phyloP scores from a whole-genome alignment of 371 early-diverging fungal species.

The Mortierella sp. region DNA sequence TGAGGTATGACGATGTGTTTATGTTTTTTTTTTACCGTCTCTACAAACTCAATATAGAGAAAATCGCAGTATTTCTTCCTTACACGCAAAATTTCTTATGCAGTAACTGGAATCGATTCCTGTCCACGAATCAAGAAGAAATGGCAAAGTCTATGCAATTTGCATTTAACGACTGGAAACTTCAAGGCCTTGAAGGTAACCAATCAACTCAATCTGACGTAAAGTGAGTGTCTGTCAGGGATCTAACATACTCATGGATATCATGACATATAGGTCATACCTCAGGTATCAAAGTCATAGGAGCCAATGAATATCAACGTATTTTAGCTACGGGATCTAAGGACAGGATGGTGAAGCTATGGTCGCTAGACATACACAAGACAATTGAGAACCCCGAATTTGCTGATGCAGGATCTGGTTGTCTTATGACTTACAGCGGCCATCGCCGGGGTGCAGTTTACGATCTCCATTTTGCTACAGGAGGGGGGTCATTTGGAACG shows the following conservation, averaged over 20 bases:
- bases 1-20: conserved; percentile 24
- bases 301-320: conserved; percentile 70
- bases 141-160: conserved; percentile 81
- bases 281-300: conserved; percentile 64
- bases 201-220: background rate
- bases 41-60: background rate
- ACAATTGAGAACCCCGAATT: conserved; percentile 71
- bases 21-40: background rate
- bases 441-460: conserved; percentile 66
- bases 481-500: conserved; percentile 60
- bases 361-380: conserved; percentile 75
- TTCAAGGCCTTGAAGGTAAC: conserved; percentile 71
- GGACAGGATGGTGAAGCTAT: conserved; percentile 78
- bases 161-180: conserved; percentile 75
- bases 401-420: conserved; percentile 67
- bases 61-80: background rate
- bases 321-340: conserved; percentile 74
- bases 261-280: conserved; percentile 60
- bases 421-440: conserved; percentile 70
- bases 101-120: conserved; percentile 77
- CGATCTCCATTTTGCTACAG: conserved; percentile 70
- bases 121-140: conserved; percentile 77
- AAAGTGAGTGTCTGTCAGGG: background rate
- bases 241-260: background rate
- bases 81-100: background rate